These are phyloP conservation scores for Trichoderma guizhouense DNA, from an alignment of 2,329 filamentous ascomycete species.

Conservation along the genomic window DNA sequence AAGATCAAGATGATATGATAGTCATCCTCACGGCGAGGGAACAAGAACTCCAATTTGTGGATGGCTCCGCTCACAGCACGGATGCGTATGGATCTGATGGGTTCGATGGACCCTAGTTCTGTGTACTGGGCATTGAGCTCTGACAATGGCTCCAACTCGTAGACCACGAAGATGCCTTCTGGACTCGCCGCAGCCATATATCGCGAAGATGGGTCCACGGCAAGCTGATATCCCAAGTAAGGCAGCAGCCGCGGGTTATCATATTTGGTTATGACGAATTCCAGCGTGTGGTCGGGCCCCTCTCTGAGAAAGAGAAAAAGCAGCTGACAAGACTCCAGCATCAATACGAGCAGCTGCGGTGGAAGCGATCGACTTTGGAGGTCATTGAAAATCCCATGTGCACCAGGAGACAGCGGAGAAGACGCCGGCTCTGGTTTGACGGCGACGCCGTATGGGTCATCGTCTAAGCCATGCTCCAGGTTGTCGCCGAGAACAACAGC, in stretches of 20 bases:
- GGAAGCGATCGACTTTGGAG: constrained; percentile 45
- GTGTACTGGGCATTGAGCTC: constrained; percentile 50
- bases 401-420: constrained; percentile 34
- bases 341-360: constrained; percentile 76
- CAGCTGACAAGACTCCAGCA: constrained; percentile 68
- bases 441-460: constrained; percentile 26
- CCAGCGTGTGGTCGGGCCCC: constrained; percentile 41
- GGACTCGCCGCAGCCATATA: constrained; percentile 67
- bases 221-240: constrained; percentile 63
- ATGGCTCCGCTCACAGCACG: constrained; percentile 67
- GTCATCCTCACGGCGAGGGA: constrained; percentile 63
- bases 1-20: constrained; percentile 75
- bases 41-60: constrained; percentile 81
- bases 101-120: constrained; percentile 46
- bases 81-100: constrained; percentile 49
- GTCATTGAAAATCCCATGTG: constrained; percentile 18
- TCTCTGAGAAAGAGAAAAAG: constrained; percentile 70
- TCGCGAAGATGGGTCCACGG: constrained; percentile 72
- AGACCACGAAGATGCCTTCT: constrained; percentile 68
- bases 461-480: constrained; percentile 38
- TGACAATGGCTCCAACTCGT: constrained; percentile 59
- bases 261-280: constrained; percentile 60
- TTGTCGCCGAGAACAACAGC: constrained; percentile 69
- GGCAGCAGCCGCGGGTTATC: constrained; percentile 56
- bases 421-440: constrained; percentile 42